A percentile compares a stretch with the other conserved stretches of the same genome.
Evolutionary conservation across 169 alveolate species (phyloP).

Genomic region (Eimeria praecox): DNA sequence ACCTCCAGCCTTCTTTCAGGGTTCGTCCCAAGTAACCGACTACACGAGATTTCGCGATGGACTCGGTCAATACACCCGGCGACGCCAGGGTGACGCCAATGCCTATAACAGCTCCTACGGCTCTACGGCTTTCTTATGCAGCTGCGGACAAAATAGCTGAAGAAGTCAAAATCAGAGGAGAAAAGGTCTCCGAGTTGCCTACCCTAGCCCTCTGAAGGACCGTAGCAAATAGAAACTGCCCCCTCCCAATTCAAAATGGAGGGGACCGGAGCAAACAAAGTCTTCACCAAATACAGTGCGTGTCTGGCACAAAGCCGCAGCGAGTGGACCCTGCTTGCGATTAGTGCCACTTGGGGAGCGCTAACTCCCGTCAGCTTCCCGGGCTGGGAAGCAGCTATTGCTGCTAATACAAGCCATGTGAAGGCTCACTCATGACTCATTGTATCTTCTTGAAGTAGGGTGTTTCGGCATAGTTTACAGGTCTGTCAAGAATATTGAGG

Average conservation of each 20-base stretch:
- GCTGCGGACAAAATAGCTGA: neutral
- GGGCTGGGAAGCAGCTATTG: neutral
- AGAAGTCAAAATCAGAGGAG: neutral
- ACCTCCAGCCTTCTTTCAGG: no score
- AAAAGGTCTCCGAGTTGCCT: neutral
- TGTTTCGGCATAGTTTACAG: neutral
- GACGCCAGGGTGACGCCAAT: neutral
- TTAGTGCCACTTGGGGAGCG: neutral
- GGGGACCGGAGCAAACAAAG: neutral
- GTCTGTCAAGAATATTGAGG: neutral
- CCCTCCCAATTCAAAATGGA: neutral
- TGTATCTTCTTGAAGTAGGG: conserved; percentile 1
- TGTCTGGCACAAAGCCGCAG: neutral
- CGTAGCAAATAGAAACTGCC: neutral
- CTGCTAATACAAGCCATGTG: neutral
- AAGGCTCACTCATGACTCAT: neutral
- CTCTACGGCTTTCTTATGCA: neutral
- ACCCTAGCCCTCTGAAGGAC: neutral
- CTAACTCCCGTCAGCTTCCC: neutral
- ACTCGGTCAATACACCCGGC: neutral
- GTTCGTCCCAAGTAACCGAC: no score
- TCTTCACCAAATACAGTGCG: neutral
- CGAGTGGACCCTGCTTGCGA: neutral
- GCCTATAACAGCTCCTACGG: neutral
- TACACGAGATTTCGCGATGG: neutral